Conservation (phyloP, 2,329 filamentous ascomycete species). For the Metarhizium rileyi region DNA sequence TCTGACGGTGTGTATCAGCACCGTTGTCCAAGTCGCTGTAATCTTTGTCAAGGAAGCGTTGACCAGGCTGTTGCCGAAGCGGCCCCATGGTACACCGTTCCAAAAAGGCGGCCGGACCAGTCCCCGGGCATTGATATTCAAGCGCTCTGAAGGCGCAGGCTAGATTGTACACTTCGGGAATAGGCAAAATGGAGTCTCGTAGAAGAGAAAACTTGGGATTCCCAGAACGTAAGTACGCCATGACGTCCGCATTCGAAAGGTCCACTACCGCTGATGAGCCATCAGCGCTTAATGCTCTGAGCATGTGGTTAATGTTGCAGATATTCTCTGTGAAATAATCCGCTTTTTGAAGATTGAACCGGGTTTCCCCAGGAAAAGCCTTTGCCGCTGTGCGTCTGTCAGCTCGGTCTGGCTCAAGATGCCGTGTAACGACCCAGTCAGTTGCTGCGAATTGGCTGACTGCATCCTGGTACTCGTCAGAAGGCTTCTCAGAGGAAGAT, state of each 20-base stretch:
- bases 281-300: conserved; percentile 26
- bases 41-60: conserved; percentile 21
- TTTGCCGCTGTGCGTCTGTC: conserved; percentile 8
- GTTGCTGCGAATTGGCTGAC: conserved; percentile 28
- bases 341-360: conserved; percentile 20
- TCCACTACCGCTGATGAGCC: conserved; percentile 3
- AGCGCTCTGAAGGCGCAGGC: conserved; percentile 22
- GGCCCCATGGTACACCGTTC: conserved; percentile 24
- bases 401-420: conserved; percentile 21
- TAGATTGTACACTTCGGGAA: conserved; percentile 29
- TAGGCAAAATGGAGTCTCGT: conserved; percentile 25
- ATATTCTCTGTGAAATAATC: conserved; percentile 37
- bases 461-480: conserved; percentile 30
- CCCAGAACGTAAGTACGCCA: conserved; percentile 17
- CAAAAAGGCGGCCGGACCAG: conserved; percentile 17
- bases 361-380: neutral
- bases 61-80: conserved; percentile 20
- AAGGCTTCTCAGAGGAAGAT: conserved; percentile 45
- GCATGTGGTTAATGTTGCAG: conserved; percentile 36
- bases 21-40: conserved; percentile 15
- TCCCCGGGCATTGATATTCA: conserved; percentile 12
- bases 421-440: conserved; percentile 31
- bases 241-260: conserved; percentile 15
- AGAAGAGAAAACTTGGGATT: conserved; percentile 19
- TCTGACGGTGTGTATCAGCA: conserved; percentile 17